Percentiles rank a stretch among this genome's conserved stretches.
These are phyloP conservation scores for Myriosclerotinia duriaeana DNA, from an alignment of 2,329 filamentous ascomycete genomes.

Conservation along the genomic window DNA sequence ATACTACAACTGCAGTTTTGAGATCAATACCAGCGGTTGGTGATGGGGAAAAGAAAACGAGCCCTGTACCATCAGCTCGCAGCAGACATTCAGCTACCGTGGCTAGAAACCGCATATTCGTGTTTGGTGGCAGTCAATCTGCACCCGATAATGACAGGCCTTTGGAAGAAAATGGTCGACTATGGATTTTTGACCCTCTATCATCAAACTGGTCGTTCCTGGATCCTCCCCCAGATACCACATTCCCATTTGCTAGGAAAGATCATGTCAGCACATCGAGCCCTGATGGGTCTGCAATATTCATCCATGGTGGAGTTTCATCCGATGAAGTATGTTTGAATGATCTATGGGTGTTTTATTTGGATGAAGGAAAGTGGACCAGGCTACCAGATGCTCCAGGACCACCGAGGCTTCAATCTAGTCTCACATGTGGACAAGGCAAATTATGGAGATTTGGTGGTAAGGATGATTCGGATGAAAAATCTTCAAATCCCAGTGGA, in stretches of 20 bases:
- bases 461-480: not conserved
- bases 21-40: conserved; percentile 5
- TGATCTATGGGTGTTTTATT: conserved; percentile 17
- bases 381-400: conserved; percentile 17
- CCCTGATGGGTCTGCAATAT: conserved; percentile 5
- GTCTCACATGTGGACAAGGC: conserved; percentile 5
- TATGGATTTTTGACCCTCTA: conserved; percentile 16
- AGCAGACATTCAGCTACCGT: conserved; percentile 5
- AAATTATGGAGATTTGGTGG: conserved; percentile 13
- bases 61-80: not conserved
- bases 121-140: conserved; percentile 12
- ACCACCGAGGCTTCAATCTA: not conserved
- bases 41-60: not conserved
- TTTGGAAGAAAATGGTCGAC: conserved; percentile 15
- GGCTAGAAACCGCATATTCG: conserved; percentile 9
- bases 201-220: conserved; percentile 13
- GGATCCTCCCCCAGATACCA: conserved; percentile 12
- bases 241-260: not conserved
- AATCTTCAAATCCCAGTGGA: not conserved
- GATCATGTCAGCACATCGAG: conserved; percentile 8
- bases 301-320: conserved; percentile 13
- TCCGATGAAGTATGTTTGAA: not conserved
- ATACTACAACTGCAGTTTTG: conserved; percentile 13
- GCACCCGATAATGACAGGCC: not conserved
- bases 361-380: conserved; percentile 16